A percentile compares a stretch with the other conserved stretches of the same genome.
phyloP scores from a whole-genome alignment of 306 rosid genomes.

The Glycine tomentella region DNA sequence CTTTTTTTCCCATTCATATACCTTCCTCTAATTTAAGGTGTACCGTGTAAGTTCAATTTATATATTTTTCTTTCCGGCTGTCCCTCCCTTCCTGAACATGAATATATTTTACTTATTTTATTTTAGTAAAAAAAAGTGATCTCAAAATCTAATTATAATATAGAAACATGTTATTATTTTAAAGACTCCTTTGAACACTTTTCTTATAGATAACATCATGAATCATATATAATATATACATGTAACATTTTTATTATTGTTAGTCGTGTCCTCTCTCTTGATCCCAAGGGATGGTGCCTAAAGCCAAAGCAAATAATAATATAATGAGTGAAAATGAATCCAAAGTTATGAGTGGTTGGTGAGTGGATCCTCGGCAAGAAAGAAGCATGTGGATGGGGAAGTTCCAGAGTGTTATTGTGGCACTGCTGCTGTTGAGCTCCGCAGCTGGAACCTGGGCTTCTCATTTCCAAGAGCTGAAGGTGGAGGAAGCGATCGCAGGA shows the following conservation, averaged over 20 bases:
- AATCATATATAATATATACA: too few species aligned
- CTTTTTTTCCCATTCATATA: neutral
- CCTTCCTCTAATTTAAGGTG: too few species aligned
- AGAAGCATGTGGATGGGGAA: conserved; percentile 34
- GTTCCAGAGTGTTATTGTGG: neutral
- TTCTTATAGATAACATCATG: too few species aligned
- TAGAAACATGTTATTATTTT: too few species aligned
- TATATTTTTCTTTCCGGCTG: too few species aligned
- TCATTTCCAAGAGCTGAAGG: conserved; percentile 46
- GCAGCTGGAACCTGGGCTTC: conserved; percentile 11
- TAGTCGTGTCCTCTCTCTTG: neutral
- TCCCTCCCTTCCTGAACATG: too few species aligned
- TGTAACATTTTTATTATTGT: too few species aligned
- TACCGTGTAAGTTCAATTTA: too few species aligned
- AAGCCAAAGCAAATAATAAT: neutral
- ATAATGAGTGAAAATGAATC: neutral
- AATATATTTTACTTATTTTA: too few species aligned
- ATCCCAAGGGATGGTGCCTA: neutral
- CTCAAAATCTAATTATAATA: neutral
- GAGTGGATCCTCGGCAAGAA: neutral
- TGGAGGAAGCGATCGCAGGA: conserved; percentile 36
- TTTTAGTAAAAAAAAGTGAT: neutral
- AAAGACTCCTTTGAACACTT: too few species aligned
- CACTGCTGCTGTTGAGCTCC: neutral
- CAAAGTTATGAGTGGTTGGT: too few species aligned